Percentiles rank a stretch among this genome's conserved stretches.
Evolutionary conservation across 345 rosid species (phyloP).

Genomic region (Carallia pectinifolia): DNA sequence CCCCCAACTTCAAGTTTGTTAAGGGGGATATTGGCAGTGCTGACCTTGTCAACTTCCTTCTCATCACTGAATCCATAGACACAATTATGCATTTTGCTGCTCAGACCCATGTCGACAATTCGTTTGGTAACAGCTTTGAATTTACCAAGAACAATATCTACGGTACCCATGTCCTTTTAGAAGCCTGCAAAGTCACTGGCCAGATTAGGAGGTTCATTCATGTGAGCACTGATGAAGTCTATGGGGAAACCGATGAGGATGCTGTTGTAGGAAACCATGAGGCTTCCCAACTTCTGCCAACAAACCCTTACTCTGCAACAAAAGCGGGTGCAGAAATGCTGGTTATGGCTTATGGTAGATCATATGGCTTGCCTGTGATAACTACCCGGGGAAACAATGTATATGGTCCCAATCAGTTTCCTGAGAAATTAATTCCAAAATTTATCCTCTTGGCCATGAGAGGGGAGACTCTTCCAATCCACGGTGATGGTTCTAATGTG

Average conservation of each 20-base stretch:
- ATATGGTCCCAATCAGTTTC: conserved; percentile 86
- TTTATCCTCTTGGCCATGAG: conserved; percentile 80
- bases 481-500: conserved; percentile 85
- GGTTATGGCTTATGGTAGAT: conserved; percentile 91
- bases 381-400: conserved; percentile 94
- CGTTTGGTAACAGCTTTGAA: conserved; percentile 90
- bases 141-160: conserved; percentile 85
- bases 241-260: conserved; percentile 92
- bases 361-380: conserved; percentile 85
- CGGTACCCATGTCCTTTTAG: conserved; percentile 84
- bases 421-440: conserved; percentile 86
- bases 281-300: conserved; percentile 91
- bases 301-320: conserved; percentile 87
- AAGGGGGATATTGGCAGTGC: conserved; percentile 89
- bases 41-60: conserved; percentile 86
- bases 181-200: conserved; percentile 91
- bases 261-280: conserved; percentile 91
- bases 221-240: conserved; percentile 91
- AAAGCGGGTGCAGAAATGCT: conserved; percentile 96
- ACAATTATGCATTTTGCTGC: conserved; percentile 95
- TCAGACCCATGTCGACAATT: conserved; percentile 85
- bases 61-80: conserved; percentile 78
- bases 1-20: conserved; percentile 73
- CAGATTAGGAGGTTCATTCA: conserved; percentile 85
- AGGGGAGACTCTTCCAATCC: conserved; percentile 73